phyloP scores from a whole-genome alignment of 257 asterid genomes.

The Solanum ossicruentum region DNA sequence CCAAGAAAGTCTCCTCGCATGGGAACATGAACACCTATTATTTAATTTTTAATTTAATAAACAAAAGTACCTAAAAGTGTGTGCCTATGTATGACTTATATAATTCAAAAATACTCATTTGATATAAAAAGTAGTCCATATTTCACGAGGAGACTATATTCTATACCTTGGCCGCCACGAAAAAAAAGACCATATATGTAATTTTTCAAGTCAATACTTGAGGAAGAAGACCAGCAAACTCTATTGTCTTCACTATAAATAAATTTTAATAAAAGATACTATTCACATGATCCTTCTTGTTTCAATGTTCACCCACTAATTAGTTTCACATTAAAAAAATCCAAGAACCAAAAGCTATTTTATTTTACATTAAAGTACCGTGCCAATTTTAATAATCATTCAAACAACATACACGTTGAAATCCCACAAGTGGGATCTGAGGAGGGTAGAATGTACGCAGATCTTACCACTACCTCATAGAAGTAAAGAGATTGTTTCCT shows the following conservation, averaged over 20 bases:
- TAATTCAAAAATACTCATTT: not conserved
- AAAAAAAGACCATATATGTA: slow-evolving; percentile 7
- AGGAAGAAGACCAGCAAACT: not conserved
- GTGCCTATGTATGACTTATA: not conserved
- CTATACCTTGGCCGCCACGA: slow-evolving; percentile 35
- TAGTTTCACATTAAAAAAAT: not conserved
- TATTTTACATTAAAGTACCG: not conserved
- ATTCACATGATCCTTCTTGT: not conserved
- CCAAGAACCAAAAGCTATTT: not conserved
- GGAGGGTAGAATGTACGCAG: too few relatives aligned
- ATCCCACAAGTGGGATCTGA: too few relatives aligned
- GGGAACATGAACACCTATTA: not conserved
- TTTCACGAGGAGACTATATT: slow-evolving; percentile 9
- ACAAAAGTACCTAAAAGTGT: not conserved
- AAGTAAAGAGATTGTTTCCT: too few relatives aligned
- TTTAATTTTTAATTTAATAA: not conserved
- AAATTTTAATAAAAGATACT: not conserved
- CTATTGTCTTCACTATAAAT: not conserved
- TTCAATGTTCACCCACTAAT: not conserved
- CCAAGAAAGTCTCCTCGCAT: slow-evolving; percentile 1
- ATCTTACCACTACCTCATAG: too few relatives aligned
- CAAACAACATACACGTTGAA: too few relatives aligned
- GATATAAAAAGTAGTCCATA: not conserved
- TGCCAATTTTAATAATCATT: not conserved
- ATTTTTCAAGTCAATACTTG: not conserved